phyloP scores from a whole-genome alignment of 805 yeast genomes.

The Yamadazyma ubonensis region DNA sequence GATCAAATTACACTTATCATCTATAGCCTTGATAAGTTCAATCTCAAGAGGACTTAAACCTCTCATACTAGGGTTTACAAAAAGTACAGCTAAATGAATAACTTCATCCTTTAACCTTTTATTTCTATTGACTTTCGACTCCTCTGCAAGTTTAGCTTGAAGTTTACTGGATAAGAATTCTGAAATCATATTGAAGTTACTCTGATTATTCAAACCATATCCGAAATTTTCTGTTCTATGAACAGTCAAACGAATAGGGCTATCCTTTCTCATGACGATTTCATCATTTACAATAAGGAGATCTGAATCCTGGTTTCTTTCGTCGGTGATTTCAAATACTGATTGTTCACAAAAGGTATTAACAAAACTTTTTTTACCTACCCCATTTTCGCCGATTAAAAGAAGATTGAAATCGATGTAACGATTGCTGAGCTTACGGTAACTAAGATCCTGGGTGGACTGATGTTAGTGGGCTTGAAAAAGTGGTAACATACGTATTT shows the following conservation, averaged over 20 bases:
- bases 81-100: constrained; percentile 13
- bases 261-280: constrained; percentile 19
- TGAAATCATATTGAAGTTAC: constrained; percentile 14
- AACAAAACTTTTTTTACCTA: constrained; percentile 71
- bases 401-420: constrained; percentile 23
- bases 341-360: constrained; percentile 65
- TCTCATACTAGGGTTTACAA: constrained; percentile 11
- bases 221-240: constrained; percentile 27
- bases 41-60: constrained; percentile 13
- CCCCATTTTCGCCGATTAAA: constrained; percentile 40
- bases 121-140: constrained; percentile 12
- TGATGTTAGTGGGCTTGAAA: constrained; percentile 5
- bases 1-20: constrained; percentile 13
- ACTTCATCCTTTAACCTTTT: constrained; percentile 9
- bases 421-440: constrained; percentile 12
- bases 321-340: constrained; percentile 10
- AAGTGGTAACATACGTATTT: not conserved
- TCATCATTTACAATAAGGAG: constrained; percentile 4
- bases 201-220: constrained; percentile 20
- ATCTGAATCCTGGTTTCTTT: not conserved
- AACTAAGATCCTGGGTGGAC: constrained; percentile 9
- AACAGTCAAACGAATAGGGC: constrained; percentile 22
- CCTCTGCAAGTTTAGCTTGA: constrained; percentile 13
- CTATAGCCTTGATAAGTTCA: constrained; percentile 12
- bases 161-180: constrained; percentile 12